phyloP scores from a whole-genome alignment of 306 rosid species.

The Casuarina glauca region DNA sequence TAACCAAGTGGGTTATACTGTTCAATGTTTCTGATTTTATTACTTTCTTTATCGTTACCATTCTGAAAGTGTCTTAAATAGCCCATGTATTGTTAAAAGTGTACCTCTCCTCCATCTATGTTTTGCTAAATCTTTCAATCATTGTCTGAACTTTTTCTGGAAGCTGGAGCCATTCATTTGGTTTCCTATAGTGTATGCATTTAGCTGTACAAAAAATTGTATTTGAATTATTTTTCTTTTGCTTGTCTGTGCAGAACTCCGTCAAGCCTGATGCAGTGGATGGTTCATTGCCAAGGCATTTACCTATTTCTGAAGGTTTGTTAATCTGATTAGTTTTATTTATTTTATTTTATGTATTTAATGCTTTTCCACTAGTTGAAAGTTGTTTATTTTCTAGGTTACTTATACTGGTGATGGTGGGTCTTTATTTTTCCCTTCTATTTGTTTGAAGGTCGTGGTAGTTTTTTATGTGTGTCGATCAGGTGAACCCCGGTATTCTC shows the following conservation, averaged over 20 bases:
- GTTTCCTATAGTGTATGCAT: not conserved
- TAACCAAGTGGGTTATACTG: not conserved
- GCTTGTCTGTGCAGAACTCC: conserved; percentile 46
- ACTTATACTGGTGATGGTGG: not conserved
- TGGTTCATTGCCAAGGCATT: conserved; percentile 18
- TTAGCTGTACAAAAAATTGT: not conserved
- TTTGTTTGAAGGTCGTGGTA: not conserved
- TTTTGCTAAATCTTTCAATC: not conserved
- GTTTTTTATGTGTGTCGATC: not conserved
- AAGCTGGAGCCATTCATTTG: not conserved
- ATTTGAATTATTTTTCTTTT: not conserved
- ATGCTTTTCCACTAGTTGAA: conserved; percentile 4
- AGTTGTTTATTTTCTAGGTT: not conserved
- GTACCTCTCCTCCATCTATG: not conserved
- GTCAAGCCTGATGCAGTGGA: conserved; percentile 31
- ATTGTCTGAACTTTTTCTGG: not conserved
- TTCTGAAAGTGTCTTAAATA: not conserved
- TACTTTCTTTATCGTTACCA: not conserved
- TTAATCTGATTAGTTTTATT: not conserved
- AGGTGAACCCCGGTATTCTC: not conserved
- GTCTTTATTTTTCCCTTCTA: not conserved
- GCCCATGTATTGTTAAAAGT: not conserved
- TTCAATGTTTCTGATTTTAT: not conserved
- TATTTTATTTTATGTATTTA: not conserved
- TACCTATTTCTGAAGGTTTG: conserved; percentile 53